Evolutionary conservation across 352 stramenopile genomes (phyloP).

Genomic region (Peronospora farinosa): DNA sequence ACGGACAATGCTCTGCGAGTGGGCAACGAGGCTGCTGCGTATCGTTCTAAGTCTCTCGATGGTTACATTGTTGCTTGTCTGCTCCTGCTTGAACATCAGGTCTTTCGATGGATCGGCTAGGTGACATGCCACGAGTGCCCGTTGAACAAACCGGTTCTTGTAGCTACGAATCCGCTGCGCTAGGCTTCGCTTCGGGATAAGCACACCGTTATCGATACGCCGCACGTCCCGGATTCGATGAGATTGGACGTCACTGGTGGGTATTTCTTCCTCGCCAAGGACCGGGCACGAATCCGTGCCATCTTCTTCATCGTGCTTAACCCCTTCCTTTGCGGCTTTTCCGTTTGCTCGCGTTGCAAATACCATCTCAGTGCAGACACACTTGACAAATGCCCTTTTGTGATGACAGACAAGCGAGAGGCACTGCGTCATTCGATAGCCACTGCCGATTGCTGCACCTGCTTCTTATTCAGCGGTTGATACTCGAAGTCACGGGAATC

Average conservation of each 20-base stretch:
- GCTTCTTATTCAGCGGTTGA: conserved; percentile 23
- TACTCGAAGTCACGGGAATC: background rate
- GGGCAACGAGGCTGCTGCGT: conserved; percentile 33
- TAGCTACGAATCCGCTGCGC: conserved; percentile 31
- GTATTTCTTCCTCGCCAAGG: conserved; percentile 15
- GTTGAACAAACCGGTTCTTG: conserved; percentile 69
- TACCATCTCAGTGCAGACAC: conserved; percentile 6
- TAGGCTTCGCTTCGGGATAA: conserved; percentile 15
- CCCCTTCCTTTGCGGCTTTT: conserved; percentile 5
- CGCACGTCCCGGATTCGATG: conserved; percentile 22
- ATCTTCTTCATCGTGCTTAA: background rate
- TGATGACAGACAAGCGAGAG: background rate
- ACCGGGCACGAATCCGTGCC: conserved; percentile 20
- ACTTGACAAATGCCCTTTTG: background rate
- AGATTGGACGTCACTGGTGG: background rate
- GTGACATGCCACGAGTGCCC: conserved; percentile 41
- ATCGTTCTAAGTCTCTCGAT: conserved; percentile 43
- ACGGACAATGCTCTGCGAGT: conserved; percentile 51
- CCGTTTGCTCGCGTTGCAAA: background rate
- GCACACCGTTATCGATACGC: conserved; percentile 22
- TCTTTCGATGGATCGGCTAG: conserved; percentile 50
- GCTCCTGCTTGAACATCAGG: conserved; percentile 42
- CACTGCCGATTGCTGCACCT: conserved; percentile 2
- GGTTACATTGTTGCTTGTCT: conserved; percentile 30
- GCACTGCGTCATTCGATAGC: too few relatives aligned